Evolutionary conservation across 768 basidiomycete species (phyloP).

Genomic region (Albatrellus ellisii): DNA sequence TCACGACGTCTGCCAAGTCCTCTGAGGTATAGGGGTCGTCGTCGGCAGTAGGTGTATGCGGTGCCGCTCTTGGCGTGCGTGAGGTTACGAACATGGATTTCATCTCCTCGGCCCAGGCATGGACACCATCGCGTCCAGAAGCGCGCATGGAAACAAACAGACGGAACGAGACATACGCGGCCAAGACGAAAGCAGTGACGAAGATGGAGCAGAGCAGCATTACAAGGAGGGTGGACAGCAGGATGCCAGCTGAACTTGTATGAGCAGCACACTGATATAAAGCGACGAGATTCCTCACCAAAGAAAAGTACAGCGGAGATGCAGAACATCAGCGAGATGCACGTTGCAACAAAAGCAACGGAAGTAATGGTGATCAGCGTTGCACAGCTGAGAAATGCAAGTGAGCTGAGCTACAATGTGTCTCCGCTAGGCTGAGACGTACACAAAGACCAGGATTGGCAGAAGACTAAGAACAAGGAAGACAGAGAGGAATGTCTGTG

Average conservation of each 20-base stretch:
- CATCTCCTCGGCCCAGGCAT: conserved; percentile 8
- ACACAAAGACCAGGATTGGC: no score
- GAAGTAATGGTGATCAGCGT: no score
- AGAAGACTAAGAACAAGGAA: no score
- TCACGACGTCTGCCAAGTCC: no score
- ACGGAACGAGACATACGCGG: conserved; percentile 9
- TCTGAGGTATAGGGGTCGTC: conserved; percentile 9
- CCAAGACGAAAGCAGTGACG: conserved; percentile 14
- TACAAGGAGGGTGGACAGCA: no score
- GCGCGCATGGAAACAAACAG: conserved; percentile 1
- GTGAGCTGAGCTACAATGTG: no score
- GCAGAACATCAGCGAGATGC: neutral
- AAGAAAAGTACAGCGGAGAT: conserved; percentile 29
- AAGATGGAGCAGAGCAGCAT: conserved; percentile 20
- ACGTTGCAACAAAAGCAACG: neutral
- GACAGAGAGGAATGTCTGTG: no score
- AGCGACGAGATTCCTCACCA: conserved; percentile 15
- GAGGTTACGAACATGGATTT: conserved; percentile 2
- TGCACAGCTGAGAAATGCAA: no score
- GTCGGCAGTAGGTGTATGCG: conserved; percentile 12
- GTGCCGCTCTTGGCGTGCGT: conserved; percentile 2
- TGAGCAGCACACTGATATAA: neutral
- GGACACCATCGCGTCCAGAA: conserved; percentile 7
- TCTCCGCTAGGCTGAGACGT: no score
- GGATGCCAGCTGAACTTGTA: no score